Conservation (phyloP, 441 rosid species). For the Dalechampia spathulata region DNA sequence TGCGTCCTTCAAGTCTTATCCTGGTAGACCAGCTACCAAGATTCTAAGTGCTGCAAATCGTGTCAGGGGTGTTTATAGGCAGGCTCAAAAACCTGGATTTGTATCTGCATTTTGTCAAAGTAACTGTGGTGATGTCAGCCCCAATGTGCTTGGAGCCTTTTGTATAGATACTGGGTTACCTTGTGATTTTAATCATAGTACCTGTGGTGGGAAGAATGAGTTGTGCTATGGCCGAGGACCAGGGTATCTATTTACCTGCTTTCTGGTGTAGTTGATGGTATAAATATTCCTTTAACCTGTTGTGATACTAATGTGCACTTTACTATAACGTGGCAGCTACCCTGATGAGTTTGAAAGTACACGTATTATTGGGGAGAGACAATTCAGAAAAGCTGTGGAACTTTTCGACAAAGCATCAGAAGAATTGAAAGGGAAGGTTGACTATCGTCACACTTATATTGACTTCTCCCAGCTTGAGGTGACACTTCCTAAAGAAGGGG, state of each 20-base stretch:
- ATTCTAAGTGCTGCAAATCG: constrained; percentile 60
- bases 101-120: constrained; percentile 94
- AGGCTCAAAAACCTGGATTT: constrained; percentile 69
- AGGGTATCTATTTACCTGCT: constrained; percentile 46
- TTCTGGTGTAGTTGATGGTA: not conserved
- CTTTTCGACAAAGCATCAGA: constrained; percentile 81
- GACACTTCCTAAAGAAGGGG: constrained; percentile 44
- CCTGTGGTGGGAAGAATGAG: constrained; percentile 89
- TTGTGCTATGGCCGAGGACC: constrained; percentile 95
- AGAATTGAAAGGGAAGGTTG: constrained; percentile 63
- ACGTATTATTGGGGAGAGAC: constrained; percentile 80
- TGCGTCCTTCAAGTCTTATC: constrained; percentile 63
- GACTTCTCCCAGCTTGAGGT: constrained; percentile 84
- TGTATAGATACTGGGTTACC: constrained; percentile 82
- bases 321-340: constrained; percentile 41
- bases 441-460: constrained; percentile 59
- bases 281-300: not conserved
- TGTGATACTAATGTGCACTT: constrained; percentile 13
- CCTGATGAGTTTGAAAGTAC: constrained; percentile 98
- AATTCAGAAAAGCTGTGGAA: constrained; percentile 65
- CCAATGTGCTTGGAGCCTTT: constrained; percentile 91
- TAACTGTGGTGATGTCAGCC: constrained; percentile 97
- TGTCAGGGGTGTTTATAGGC: constrained; percentile 71
- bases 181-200: constrained; percentile 96
- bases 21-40: constrained; percentile 65